Base-by-base conservation (phyloP, 768 basidiomycete genomes). In the Mrakia gelida region DNA sequence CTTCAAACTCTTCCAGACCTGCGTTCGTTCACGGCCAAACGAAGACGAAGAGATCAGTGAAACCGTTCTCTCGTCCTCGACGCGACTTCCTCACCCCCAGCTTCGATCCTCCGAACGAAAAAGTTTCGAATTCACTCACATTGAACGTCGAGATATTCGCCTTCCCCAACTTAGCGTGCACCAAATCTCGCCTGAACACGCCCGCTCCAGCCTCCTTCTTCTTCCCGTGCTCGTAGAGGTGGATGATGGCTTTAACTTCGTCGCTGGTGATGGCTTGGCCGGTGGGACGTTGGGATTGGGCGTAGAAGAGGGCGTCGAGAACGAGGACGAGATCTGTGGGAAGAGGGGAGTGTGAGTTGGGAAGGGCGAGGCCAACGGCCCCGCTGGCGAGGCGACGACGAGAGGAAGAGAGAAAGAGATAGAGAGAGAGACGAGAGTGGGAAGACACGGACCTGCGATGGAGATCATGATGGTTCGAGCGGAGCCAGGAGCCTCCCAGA, bases 301-400 rank as follows among this genome's bases (percentile, higher is more conserved):
- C 32, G 21, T 32, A 70, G 54, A 78, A 75, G 52, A 78, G 71
- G 9, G 77, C 77, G 38, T 78, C 77, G 18, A 78, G 77, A 18
- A 78, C 73, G 54, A 78, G 73, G n/a, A 67, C 63, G 2, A 78
- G 77, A 26, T 78, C 77, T 78, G 45, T 43, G 11, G 34, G 8
- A 2, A 38, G 1, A 54, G 74, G 30, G 1, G 26, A 26, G 38
- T 4, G n/a, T n/a, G n/a, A n/a, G n/a, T n/a, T n/a, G 30, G 41
- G 52, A 72, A 8, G n/a, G n/a, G 38, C 21, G 32, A 43, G 68
- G 4, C 30, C 6, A n/a, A n/a, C n/a, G n/a, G n/a, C n/a, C n/a
- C n/a, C n/a, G n/a, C n/a, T n/a, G n/a, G n/a, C n/a, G 38, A 38
- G 0, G n/a, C 32, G 34, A 34, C 7, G 70, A 28, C 41, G 59